Evolutionary conservation across 1,284 basidiomycete species (phyloP), one percentile per base, ranked within the genome.

Genomic region (Heterobasidion occidentale): DNA sequence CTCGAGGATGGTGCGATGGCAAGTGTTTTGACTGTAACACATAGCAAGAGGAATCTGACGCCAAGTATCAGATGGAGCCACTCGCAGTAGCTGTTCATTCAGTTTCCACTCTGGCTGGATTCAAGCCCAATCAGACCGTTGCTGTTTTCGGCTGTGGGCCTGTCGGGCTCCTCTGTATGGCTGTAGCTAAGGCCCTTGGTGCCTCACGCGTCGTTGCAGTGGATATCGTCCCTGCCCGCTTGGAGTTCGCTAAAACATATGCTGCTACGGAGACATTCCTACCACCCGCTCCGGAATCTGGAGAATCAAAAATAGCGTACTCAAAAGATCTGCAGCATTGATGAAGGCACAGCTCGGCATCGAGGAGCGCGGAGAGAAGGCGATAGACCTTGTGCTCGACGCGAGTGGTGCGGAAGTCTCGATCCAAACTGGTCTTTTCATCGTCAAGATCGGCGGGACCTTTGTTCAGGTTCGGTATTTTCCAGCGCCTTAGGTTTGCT

Each of bases 51-150:
- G 35, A 12, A 54, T 38, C 48, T 51, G 27, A 27, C 27, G 27
- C 4, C 45, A 33, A 45, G 14, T 38, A 53, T 54, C 64, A 91
- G 89, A 94, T 98, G 77, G 95, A 98, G 71, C 96, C 96, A 8
- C 82, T 98, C 45, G 85, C 92, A 15, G 96, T 98, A 38, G 96
- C 86, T 7, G 83, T 97, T 12, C 94, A 98, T 70, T 86, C 92
- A 1, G 88, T 97, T 36, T 81, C 84, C 50, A 90, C 81, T 63
- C 77, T 94, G 44, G 94, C 88, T 20, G 74, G 79, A 44, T 78
- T 97, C 68, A 81, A 80, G 53, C 75, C 88, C 42, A 83, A 83
- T 65, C 83, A 91, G 69, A 83, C 82, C 48, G 82, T 94, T 59
- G 83, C 81, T 27, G 76, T 98, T 58, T 94, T 96, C 64, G 88